Percentiles rank a stretch among this genome's conserved stretches.
These are phyloP conservation scores for Pichia scutulata DNA, from an alignment of 805 yeast genomes.

Conservation along the genomic window DNA sequence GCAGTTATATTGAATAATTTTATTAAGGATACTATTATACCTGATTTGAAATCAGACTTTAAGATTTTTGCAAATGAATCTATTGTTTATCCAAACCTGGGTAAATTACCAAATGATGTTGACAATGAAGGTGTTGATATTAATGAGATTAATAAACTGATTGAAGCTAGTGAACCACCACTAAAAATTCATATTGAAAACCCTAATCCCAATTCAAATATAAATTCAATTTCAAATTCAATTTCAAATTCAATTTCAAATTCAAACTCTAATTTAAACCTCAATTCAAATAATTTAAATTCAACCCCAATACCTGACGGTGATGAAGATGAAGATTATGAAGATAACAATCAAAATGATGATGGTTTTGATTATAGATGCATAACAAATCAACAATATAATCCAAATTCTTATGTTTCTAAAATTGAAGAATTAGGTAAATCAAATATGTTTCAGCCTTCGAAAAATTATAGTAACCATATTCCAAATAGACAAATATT, in stretches of 20 bases:
- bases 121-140: background rate
- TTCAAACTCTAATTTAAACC: background rate
- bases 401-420: conserved; percentile 23
- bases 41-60: conserved; percentile 37
- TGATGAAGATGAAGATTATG: conserved; percentile 14
- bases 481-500: conserved; percentile 20
- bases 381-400: conserved; percentile 16
- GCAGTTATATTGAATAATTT: conserved; percentile 54
- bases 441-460: conserved; percentile 23
- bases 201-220: background rate
- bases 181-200: background rate
- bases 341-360: conserved; percentile 15
- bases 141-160: background rate
- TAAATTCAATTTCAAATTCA: background rate
- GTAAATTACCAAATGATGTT: conserved; percentile 44
- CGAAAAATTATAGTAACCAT: conserved; percentile 14
- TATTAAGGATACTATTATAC: conserved; percentile 40
- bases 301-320: conserved; percentile 9
- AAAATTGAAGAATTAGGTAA: conserved; percentile 22
- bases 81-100: conserved; percentile 55
- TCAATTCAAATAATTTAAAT: background rate
- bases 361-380: conserved; percentile 13
- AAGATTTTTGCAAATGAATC: conserved; percentile 29
- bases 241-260: background rate
- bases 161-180: background rate